Evolutionary conservation across 2,329 filamentous ascomycete genomes (phyloP), one percentile per base, ranked within the genome.

Genomic region (Ramularia collo-cygni): DNA sequence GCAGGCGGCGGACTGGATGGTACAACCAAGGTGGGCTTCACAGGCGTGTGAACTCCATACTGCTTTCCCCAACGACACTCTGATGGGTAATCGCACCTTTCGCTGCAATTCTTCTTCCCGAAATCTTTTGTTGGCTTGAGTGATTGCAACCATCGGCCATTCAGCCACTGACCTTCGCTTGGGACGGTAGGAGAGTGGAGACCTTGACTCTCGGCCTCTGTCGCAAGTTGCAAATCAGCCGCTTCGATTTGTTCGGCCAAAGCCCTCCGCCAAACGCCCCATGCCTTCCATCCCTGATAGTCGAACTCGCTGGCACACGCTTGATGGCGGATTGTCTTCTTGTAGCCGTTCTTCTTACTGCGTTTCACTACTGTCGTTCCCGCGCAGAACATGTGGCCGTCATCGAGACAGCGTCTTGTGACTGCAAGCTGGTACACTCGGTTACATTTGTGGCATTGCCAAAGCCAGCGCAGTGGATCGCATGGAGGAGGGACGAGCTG

Each of bases 351-450:
- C 17, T 33, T 49, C 21, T 62, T 59, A 47, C 58, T 61, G 5
- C 43, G 44, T 21, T 63, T 64, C 13, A 64, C 49, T 0, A 59
- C 57, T 1, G 64, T 68, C 1, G 54, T 64, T 44, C 72, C 71
- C 3, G 68, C 59, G 59, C 73, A 76, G 61, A 74, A 75, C 43
- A 60, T 58, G 53, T 76, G 73, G 2, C 73, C 72, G 47, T 76
- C 72, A 32, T 70, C 62, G 6, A 76, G 65, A 43, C 72, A 76
- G 37, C 73, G 67, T 0, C 69, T 65, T 0, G 73, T 76, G 2
- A 65, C 66, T 14, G 63, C 66, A 2, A 76, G 60, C 2, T 60
- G 58, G 54, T 75, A 76, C 8, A 58, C 61, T 13, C 58, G 60
- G 27, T 59, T 56, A 57, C 73, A 76, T 30, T 68, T 53, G 52